Conservation (phyloP, 1,284 basidiomycete genomes). For the Cryptococcus sp. region DNA sequence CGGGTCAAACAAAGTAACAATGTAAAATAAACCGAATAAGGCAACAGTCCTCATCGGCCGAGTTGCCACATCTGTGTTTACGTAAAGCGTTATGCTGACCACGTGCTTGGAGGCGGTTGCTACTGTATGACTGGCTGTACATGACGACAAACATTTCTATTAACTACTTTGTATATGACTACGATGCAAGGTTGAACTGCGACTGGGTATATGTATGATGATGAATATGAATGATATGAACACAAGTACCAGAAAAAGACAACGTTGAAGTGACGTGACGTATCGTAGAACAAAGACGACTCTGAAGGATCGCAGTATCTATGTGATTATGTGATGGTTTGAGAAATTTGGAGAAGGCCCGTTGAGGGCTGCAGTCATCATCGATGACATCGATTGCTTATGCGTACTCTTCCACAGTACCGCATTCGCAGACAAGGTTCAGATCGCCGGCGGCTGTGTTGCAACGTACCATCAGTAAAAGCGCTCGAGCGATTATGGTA, state of each 20-base stretch:
- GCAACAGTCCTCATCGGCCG: no score
- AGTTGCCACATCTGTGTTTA: no score
- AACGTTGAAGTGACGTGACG: neutral
- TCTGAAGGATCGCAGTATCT: neutral
- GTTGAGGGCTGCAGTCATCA: conserved; percentile 1
- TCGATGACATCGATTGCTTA: conserved; percentile 2
- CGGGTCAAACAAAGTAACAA: no score
- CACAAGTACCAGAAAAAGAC: neutral
- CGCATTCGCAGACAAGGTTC: conserved; percentile 72
- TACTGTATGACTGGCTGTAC: no score
- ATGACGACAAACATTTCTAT: no score
- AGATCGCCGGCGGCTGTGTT: conserved; percentile 51
- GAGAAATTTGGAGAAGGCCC: neutral
- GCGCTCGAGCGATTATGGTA: neutral
- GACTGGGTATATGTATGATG: conserved; percentile 10
- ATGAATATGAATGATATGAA: neutral
- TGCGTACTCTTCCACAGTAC: conserved; percentile 74
- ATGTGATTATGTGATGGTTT: neutral
- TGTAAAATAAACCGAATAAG: no score
- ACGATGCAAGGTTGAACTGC: conserved; percentile 27
- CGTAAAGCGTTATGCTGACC: no score
- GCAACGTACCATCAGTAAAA: neutral
- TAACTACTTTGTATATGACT: no score
- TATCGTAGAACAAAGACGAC: neutral
- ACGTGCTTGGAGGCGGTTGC: no score